Evolutionary conservation across 163 green algal species (phyloP).

Genomic region (Scenedesmus sp.): DNA sequence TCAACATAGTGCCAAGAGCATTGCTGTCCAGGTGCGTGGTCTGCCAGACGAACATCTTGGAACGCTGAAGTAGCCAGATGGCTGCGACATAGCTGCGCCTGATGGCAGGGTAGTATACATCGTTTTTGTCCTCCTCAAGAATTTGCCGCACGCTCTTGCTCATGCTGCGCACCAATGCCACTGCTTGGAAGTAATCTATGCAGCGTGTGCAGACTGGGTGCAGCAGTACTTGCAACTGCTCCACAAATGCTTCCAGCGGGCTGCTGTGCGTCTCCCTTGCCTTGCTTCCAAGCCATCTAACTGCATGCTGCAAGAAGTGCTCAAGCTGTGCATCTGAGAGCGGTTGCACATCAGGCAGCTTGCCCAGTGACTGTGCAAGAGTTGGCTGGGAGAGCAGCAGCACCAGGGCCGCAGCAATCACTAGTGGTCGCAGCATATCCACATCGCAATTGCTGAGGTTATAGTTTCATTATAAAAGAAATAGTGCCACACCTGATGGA

Average conservation of each 20-base stretch:
- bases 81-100: conserved; percentile 43
- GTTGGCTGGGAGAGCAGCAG: neutral
- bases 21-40: conserved; percentile 20
- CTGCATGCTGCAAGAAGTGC: neutral
- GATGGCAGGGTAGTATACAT: conserved; percentile 9
- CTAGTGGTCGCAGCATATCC: neutral
- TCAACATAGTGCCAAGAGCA: conserved; percentile 19
- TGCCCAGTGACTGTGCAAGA: neutral
- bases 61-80: conserved; percentile 33
- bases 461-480: neutral
- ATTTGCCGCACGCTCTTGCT: neutral
- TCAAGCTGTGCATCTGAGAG: conserved; percentile 8
- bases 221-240: neutral
- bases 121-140: neutral
- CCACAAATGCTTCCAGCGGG: neutral
- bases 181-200: conserved; percentile 35
- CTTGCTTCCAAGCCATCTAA: neutral
- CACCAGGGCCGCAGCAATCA: neutral
- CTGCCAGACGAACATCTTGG: conserved; percentile 22
- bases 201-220: conserved; percentile 12
- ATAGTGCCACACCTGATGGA: neutral
- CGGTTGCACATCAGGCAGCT: neutral
- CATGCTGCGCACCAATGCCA: neutral
- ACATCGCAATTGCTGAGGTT: neutral
- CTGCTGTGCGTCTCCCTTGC: neutral